Conservation (phyloP, 2,329 filamentous ascomycete species). For the Ceratocystiopsis minuta region DNA sequence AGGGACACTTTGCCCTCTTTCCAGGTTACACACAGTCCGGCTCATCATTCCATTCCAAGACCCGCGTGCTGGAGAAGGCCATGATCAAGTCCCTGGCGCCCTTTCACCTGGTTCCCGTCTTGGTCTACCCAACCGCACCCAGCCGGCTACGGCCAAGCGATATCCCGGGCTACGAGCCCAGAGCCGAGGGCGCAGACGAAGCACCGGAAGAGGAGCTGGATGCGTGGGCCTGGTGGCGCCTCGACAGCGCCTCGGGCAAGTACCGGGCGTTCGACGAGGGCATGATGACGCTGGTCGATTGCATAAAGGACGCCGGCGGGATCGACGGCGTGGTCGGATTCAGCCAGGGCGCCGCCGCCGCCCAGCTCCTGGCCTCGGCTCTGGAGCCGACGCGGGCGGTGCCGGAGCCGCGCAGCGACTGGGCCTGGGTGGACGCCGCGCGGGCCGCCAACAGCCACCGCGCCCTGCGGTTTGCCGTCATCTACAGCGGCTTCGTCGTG, state of each 20-base stretch:
- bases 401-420: conserved; percentile 19
- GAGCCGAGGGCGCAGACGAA: conserved; percentile 12
- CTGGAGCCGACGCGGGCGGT: conserved; percentile 35
- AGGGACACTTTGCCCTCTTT: too few species aligned
- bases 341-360: conserved; percentile 58
- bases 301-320: conserved; percentile 43
- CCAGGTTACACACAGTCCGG: conserved; percentile 82
- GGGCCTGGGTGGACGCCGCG: conserved; percentile 25
- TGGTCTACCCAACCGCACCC: conserved; percentile 55
- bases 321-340: conserved; percentile 71
- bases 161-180: conserved; percentile 45
- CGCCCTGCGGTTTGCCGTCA: conserved; percentile 49
- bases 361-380: conserved; percentile 53
- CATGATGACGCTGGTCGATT: conserved; percentile 40
- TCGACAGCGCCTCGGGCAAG: conserved; percentile 41
- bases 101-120: conserved; percentile 30
- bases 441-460: conserved; percentile 29
- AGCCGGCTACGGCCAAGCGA: conserved; percentile 43
- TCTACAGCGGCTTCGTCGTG: conserved; percentile 62
- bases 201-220: conserved; percentile 30
- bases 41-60: conserved; percentile 69
- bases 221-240: conserved; percentile 69
- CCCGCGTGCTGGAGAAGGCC: conserved; percentile 67
- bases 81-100: conserved; percentile 55
- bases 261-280: conserved; percentile 58